phyloP scores from a whole-genome alignment of 768 basidiomycete species.

The Lactarius sanguifluus region DNA sequence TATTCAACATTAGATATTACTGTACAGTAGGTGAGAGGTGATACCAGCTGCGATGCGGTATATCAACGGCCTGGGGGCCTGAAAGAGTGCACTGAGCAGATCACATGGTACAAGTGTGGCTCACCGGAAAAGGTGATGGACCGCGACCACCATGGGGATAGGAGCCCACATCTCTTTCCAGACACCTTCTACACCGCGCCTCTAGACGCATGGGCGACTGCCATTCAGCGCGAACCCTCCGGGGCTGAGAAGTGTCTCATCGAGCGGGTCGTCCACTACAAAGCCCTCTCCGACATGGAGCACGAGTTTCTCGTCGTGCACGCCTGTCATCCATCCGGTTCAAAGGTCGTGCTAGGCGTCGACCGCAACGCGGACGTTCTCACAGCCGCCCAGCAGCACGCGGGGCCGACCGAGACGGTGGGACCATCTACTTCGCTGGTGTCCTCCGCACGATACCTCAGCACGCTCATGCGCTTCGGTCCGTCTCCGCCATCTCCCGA shows the following conservation, averaged over 20 bases:
- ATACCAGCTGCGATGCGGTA: too few species aligned
- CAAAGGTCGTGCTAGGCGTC: slow-evolving; percentile 25
- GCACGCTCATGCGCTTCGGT: slow-evolving; percentile 14
- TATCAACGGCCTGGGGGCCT: too few species aligned
- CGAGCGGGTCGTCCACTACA: slow-evolving; percentile 28
- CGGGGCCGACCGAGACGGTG: not conserved
- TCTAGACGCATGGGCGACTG: slow-evolving; percentile 24
- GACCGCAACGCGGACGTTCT: slow-evolving; percentile 27
- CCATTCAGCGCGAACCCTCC: slow-evolving; percentile 14
- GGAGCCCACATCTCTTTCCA: slow-evolving; percentile 15
- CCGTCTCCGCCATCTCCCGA: not conserved
- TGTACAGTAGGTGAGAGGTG: too few species aligned
- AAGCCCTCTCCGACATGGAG: slow-evolving; percentile 27
- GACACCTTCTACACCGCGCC: slow-evolving; percentile 14
- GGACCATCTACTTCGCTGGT: not conserved
- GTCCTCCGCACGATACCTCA: slow-evolving; percentile 20
- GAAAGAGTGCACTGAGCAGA: too few species aligned
- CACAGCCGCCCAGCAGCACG: not conserved
- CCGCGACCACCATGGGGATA: not conserved
- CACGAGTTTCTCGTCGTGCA: slow-evolving; percentile 29
- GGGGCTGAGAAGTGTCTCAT: slow-evolving; percentile 18
- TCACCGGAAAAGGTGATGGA: not conserved
- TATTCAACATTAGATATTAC: too few species aligned
- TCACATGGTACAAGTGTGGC: too few species aligned
- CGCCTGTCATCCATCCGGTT: slow-evolving; percentile 19